Conservation (phyloP, 768 basidiomycete species). For the Leccinum subgranulosum region DNA sequence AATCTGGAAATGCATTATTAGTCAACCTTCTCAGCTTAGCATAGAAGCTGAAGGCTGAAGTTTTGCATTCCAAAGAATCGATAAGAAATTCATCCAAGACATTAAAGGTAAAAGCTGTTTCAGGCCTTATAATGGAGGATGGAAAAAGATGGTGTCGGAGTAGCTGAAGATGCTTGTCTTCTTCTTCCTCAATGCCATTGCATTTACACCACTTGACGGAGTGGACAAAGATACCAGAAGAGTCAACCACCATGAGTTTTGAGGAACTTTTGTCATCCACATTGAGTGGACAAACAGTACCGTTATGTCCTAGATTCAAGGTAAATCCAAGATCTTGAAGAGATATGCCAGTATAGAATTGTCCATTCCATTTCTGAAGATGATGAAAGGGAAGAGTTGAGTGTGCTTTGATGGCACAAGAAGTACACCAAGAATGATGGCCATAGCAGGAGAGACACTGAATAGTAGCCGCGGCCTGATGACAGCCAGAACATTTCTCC, state of each 20-base stretch:
- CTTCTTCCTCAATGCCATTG: background rate
- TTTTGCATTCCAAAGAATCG: conserved; percentile 17
- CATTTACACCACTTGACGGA: background rate
- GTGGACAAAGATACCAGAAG: background rate
- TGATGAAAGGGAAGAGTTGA: background rate
- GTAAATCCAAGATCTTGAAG: background rate
- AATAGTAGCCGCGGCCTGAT: background rate
- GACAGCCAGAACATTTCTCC: background rate
- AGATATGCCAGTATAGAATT: background rate
- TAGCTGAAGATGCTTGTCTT: background rate
- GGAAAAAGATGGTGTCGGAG: background rate
- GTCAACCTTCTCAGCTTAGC: background rate
- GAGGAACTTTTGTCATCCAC: background rate
- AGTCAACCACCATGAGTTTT: background rate
- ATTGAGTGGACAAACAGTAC: background rate
- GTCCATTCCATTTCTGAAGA: background rate
- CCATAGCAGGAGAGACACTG: background rate
- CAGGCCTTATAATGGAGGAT: conserved; percentile 7
- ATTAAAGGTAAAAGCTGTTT: conserved; percentile 20
- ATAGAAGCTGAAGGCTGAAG: background rate
- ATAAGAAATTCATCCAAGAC: conserved; percentile 22
- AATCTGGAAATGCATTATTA: background rate
- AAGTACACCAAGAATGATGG: background rate
- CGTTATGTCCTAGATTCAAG: background rate
- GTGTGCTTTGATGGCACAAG: background rate